Evolutionary conservation across 176 grass and related monocot genomes (phyloP).

Genomic region (Saccharum officinarum): DNA sequence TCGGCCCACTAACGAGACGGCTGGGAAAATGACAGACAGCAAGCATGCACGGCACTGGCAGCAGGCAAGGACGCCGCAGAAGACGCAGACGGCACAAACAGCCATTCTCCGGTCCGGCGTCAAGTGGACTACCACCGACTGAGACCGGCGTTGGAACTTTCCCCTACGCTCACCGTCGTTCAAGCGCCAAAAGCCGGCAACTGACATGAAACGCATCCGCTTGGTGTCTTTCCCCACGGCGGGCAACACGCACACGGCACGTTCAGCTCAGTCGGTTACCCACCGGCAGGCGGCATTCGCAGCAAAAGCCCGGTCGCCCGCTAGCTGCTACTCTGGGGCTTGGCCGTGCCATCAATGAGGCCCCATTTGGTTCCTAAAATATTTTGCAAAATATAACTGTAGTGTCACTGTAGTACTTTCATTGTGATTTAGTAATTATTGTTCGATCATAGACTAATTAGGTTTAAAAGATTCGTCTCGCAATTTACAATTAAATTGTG

Average conservation of each 20-base stretch:
- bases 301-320: too few relatives aligned
- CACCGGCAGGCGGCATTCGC: too few relatives aligned
- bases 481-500: too few relatives aligned
- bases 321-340: neutral
- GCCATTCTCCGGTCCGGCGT: neutral
- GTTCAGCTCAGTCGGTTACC: too few relatives aligned
- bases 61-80: neutral
- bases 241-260: neutral
- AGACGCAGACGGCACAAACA: neutral
- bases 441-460: too few relatives aligned
- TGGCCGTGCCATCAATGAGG: too few relatives aligned
- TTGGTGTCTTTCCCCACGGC: neutral
- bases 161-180: neutral
- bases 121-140: neutral
- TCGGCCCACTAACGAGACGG: neutral
- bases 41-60: neutral
- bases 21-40: neutral
- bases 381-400: too few relatives aligned
- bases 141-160: neutral
- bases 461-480: too few relatives aligned
- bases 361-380: too few relatives aligned
- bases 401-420: too few relatives aligned
- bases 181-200: neutral
- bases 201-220: constrained; percentile 4
- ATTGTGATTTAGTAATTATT: too few relatives aligned